phyloP scores from a whole-genome alignment of 225 moss, liverwort and hornwort genomes.

The Sphagnum tenellum region DNA sequence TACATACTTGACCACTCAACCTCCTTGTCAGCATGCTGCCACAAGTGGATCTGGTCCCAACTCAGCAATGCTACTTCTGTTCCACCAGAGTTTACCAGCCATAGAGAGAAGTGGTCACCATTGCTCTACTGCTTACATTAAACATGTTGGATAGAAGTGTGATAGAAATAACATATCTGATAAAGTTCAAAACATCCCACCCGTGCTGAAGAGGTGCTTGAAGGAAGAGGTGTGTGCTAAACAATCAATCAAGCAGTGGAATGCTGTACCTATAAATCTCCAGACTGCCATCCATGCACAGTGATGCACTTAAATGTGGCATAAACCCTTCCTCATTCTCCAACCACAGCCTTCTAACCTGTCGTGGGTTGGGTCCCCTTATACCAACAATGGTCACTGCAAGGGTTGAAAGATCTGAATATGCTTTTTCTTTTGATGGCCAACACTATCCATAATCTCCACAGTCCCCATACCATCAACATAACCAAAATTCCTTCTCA shows the following conservation, averaged over 20 bases:
- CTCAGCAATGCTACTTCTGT: slow-evolving; percentile 49
- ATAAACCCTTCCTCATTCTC: slow-evolving; percentile 53
- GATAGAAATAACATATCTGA: neutral
- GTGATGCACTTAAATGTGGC: slow-evolving; percentile 69
- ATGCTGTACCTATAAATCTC: slow-evolving; percentile 57
- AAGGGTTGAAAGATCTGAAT: too few species aligned
- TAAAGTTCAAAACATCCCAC: neutral
- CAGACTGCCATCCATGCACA: slow-evolving; percentile 58
- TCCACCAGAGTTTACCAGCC: neutral
- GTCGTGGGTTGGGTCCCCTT: slow-evolving; percentile 66
- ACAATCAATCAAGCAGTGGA: neutral
- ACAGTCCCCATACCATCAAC: too few species aligned
- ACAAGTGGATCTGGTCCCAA: slow-evolving; percentile 81
- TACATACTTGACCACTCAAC: slow-evolving; percentile 74
- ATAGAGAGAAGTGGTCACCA: neutral
- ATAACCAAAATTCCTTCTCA: too few species aligned
- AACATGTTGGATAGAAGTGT: neutral
- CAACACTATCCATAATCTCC: too few species aligned
- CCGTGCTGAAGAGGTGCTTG: too few species aligned
- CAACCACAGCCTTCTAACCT: slow-evolving; percentile 55
- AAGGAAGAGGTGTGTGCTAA: too few species aligned
- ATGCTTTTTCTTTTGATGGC: too few species aligned
- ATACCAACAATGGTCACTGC: neutral
- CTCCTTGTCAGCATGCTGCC: slow-evolving; percentile 83
- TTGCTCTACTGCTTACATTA: neutral